Evolutionary conservation across 345 rosid genomes (phyloP).

Genomic region (Syzygium aromaticum): DNA sequence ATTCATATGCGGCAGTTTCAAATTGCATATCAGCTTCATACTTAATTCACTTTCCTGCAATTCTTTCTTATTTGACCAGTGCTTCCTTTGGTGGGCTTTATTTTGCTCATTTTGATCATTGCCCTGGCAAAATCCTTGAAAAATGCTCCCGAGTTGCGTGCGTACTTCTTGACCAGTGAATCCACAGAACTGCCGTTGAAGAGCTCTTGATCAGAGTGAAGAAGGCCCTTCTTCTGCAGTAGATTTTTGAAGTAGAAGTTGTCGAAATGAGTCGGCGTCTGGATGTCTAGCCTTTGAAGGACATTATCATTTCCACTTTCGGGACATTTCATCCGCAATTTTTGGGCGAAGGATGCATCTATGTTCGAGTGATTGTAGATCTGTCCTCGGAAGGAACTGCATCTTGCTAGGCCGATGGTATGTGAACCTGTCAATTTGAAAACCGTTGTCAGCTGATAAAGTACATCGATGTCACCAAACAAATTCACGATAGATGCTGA

Average conservation of each 20-base stretch:
- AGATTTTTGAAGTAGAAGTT: conserved; percentile 66
- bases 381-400: conserved; percentile 58
- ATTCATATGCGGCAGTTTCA: neutral
- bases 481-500: neutral
- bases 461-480: neutral
- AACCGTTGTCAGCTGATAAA: neutral
- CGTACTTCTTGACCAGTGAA: neutral
- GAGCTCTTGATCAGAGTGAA: conserved; percentile 72
- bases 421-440: conserved; percentile 43
- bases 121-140: neutral
- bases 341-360: conserved; percentile 33
- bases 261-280: conserved; percentile 47
- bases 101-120: neutral
- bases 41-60: neutral
- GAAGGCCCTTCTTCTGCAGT: conserved; percentile 68
- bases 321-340: conserved; percentile 58
- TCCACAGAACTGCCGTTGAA: neutral
- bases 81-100: neutral
- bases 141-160: neutral
- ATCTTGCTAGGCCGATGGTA: conserved; percentile 66
- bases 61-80: neutral
- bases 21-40: neutral
- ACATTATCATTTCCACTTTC: conserved; percentile 50
- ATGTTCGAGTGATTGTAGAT: conserved; percentile 76
- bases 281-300: conserved; percentile 50